These are phyloP conservation scores for Didymella exigua DNA, from an alignment of 2,329 filamentous ascomycete genomes.

Conservation along the genomic window DNA sequence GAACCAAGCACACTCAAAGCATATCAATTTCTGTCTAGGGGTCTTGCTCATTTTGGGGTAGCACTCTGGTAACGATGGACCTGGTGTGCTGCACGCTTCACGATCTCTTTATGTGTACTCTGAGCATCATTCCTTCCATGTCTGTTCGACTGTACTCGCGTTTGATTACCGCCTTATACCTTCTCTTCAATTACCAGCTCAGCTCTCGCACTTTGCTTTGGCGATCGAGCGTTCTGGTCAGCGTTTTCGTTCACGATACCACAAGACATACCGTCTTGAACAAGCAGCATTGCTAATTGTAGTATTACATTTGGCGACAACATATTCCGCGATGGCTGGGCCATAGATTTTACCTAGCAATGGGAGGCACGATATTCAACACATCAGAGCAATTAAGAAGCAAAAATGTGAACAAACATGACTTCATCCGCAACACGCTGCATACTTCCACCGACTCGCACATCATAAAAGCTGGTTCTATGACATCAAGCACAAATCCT, in stretches of 20 bases:
- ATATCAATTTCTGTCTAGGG: background rate
- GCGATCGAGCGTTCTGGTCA: conserved; percentile 18
- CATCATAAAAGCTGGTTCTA: background rate
- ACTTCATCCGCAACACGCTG: background rate
- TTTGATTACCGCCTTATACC: conserved; percentile 11
- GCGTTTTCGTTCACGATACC: conserved; percentile 17
- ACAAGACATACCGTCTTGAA: conserved; percentile 11
- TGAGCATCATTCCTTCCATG: background rate
- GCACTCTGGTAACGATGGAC: conserved; percentile 13
- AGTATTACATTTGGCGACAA: conserved; percentile 8
- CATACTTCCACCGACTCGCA: background rate
- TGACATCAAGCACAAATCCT: conserved; percentile 10
- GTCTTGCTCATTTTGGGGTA: background rate
- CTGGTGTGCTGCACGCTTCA: conserved; percentile 4
- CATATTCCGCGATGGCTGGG: conserved; percentile 7
- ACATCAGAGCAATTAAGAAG: background rate
- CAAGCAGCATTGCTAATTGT: conserved; percentile 8
- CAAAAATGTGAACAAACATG: background rate
- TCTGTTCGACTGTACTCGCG: conserved; percentile 1
- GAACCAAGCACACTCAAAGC: conserved; percentile 3
- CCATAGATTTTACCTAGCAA: conserved; percentile 15
- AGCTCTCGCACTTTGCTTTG: conserved; percentile 9
- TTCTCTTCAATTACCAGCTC: conserved; percentile 8
- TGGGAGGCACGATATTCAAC: conserved; percentile 5
- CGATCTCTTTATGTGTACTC: conserved; percentile 2